Evolutionary conservation across 2,329 filamentous ascomycete species (phyloP), one percentile per base, ranked within the genome.

Genomic region (Monosporascus sp.): DNA sequence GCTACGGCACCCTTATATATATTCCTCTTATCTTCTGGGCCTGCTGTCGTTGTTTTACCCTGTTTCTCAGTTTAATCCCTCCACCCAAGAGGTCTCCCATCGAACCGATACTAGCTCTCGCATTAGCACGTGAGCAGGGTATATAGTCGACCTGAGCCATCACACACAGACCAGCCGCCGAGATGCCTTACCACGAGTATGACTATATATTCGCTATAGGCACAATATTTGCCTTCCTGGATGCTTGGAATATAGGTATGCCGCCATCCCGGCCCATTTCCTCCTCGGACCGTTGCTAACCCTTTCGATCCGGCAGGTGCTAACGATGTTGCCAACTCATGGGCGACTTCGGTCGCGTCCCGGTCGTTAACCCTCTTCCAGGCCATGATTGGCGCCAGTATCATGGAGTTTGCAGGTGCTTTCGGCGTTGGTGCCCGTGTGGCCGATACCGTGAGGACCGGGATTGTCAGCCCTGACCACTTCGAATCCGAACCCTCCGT

Each of bases 281-380:
- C 1, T n/a, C 38, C 14, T 31, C 22, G 27, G 11, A 40, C 24
- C 24, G 17, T 5, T n/a, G 16, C 24, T 26, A 11, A 9, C 37
- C 31, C 57, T 52, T 20, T 60, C 37, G 51, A 16, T n/a, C 47
- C 24, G 27, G 7, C 61, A 69, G 73, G 72, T 60, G 70, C 65
- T 67, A 76, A 84, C 71, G 87, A 89, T 86, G 86, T 89, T 55
- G 86, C 87, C 69, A 90, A 89, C 74, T 81, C 85, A 2, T 90
- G 84, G 82, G 86, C 86, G n/a, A 88, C 84, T 37, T 86, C 82
- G 58, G 87, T 89, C 54, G 87, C 84, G 1, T 88, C 86, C 3
- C 76, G 85, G 40, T 88, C 86, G 54, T 69, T 87, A 43, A 78
- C 79, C 19, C 80, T 85, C 66, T 56, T 78, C 51, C 82, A 86